Evolutionary conservation across 768 basidiomycete species (phyloP), one percentile per base, ranked within the genome.

Genomic region (Mycena belliarum): DNA sequence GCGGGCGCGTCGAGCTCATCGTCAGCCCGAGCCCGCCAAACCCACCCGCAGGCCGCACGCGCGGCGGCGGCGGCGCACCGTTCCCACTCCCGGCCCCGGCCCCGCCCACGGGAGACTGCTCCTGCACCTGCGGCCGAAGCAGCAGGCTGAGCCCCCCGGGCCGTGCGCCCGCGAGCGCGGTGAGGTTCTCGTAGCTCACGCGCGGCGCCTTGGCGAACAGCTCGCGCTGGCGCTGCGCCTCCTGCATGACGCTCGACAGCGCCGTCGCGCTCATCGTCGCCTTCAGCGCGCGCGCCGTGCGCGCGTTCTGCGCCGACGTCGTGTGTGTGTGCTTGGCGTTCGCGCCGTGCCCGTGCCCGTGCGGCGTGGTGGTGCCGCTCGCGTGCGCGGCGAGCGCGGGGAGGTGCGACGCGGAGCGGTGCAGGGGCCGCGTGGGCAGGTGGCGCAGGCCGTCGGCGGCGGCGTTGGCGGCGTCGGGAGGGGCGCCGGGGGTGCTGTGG

Each of bases 141-240:
- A 54, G 51, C 49, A 46, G 58, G 46, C 37, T 57, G 20, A 60
- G 64, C 49, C 55, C 68, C 42, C 60, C 50, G 21, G 52, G 60
- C 2, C 65, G 60, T 55, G 76, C 72, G 20, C 75, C 67, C 42
- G 69, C 68, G 23, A 65, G 59, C n/a, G 65, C 66, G 1, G 66
- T 55, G 71, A 84, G 66, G 69, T 84, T 68, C 80, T 84, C 84
- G 67, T 88, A 89, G 29, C 84, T 87, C 26, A 80, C 73, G 49
- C 82, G 79, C 1, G 88, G 89, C 15, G 86, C 77, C 72, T 92
- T 91, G 59, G 81, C 79, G 65, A 89, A 88, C 76, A 93, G 76
- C 15, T 93, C 88, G 26, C 53, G 49, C 43, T 55, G 53, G n/a
- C 53, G 53, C 53, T 60, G 53, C 37, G 53, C 59, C 53, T 60